Conservation (phyloP, 441 rosid species). For the Arabidopsis hybrid region DNA sequence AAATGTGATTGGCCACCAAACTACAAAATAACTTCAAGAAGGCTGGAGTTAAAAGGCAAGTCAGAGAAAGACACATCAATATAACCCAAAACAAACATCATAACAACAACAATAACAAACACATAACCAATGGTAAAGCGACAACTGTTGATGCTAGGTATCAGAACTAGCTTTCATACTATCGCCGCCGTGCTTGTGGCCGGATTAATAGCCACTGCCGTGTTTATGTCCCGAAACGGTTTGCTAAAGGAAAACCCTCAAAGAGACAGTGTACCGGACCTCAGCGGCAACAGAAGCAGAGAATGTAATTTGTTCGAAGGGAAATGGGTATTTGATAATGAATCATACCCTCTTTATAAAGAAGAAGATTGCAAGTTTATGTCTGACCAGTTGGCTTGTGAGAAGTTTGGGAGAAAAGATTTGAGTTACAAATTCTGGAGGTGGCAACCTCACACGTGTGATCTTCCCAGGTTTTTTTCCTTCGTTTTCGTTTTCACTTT, state of each 20-base stretch:
- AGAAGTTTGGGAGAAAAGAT: constrained; percentile 64
- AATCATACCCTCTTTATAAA: constrained; percentile 54
- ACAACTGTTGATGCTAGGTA: constrained; percentile 52
- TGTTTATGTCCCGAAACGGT: constrained; percentile 51
- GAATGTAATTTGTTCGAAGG: constrained; percentile 60
- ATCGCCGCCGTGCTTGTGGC: constrained; percentile 68
- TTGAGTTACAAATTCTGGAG: constrained; percentile 58
- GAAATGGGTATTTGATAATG: constrained; percentile 64
- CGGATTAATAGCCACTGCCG: constrained; percentile 49
- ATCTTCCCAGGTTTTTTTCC: constrained; percentile 61
- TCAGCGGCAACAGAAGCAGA: constrained; percentile 17
- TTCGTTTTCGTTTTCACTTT: constrained; percentile 23
- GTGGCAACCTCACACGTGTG: constrained; percentile 68
- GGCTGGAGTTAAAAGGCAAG: constrained; percentile 44
- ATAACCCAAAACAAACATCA: constrained; percentile 38
- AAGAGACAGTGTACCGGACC: constrained; percentile 12
- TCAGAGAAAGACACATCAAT: constrained; percentile 44
- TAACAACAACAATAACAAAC: constrained; percentile 17
- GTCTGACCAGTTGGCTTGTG: constrained; percentile 70
- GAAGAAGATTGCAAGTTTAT: constrained; percentile 61
- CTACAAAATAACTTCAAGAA: constrained; percentile 44
- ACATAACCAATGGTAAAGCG: constrained; percentile 53
- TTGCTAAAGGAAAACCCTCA: constrained; percentile 30
- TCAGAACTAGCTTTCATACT: constrained; percentile 68
- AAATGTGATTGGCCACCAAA: constrained; percentile 50